These are phyloP conservation scores for Chytriomyces sp. DNA, from an alignment of 192 early-diverging fungal genomes.

Conservation along the genomic window DNA sequence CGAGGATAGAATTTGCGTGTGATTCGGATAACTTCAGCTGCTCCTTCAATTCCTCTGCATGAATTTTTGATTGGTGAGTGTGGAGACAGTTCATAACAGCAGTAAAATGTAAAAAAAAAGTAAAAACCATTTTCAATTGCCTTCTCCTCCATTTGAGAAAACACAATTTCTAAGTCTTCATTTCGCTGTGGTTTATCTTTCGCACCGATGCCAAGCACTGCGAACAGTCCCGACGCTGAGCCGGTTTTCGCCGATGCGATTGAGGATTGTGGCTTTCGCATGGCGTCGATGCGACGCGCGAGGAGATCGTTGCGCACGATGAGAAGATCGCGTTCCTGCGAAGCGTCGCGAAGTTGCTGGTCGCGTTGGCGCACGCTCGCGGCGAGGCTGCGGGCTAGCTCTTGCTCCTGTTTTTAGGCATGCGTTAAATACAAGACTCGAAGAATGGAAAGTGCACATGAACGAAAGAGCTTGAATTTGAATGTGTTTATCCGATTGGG, in stretches of 20 bases:
- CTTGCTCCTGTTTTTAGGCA: constrained; percentile 13
- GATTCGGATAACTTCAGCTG: not conserved
- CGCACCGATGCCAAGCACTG: not conserved
- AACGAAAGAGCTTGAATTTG: not conserved
- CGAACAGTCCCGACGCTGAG: not conserved
- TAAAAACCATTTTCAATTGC: constrained; percentile 18
- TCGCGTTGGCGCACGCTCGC: not conserved
- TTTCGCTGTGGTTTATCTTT: not conserved
- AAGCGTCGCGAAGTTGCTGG: constrained; percentile 6
- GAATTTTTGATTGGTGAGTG: no score
- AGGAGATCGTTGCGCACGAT: not conserved
- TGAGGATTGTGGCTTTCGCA: not conserved
- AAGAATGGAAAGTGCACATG: not conserved
- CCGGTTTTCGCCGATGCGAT: not conserved
- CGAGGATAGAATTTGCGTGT: not conserved
- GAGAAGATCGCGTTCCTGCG: not conserved
- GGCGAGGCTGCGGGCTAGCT: not conserved
- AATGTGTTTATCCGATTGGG: not conserved
- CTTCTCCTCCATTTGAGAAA: constrained; percentile 23
- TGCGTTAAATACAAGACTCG: not conserved
- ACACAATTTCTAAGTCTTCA: constrained; percentile 12
- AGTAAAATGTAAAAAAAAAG: no score
- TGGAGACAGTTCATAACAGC: no score
- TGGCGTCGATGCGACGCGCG: constrained; percentile 8
- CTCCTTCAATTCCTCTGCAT: not conserved